Base-by-base conservation (phyloP, 306 rosid species). In the Oemleria cerasiformis region DNA sequence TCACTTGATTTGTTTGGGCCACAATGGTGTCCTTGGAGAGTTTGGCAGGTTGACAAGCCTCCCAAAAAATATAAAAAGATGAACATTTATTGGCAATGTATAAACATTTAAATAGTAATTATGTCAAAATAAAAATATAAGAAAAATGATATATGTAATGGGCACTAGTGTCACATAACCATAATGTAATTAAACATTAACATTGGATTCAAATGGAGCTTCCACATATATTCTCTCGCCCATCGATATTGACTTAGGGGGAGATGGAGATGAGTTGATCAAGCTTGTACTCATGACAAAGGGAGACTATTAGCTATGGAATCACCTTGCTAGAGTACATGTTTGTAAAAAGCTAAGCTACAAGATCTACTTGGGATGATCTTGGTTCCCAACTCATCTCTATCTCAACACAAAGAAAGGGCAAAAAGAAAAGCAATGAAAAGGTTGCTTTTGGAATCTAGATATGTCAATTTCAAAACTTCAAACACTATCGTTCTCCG, bases 271-370 rank as follows among this genome's bases (percentile, higher is more conserved):
- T 53, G 86, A 79, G 84, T 15, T 10, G 50, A 86, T 65, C 70
- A 84, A 87, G 78, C 60, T 60, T 43, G 69, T 78, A 88, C 86
- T 90, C 87, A 88, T 91, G 80, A 79, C 82, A 66, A 30, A 72
- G 43, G 86, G 78, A 87, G 97, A 87, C 84, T 82, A n/a, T n/a
- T n/a, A n/a, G n/a, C n/a, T n/a, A 73, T 81, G 77, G 84, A 86
- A 81, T 84, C 85, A 79, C 76, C 77, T 74, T 77, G 78, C 65
- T 72, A 82, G 89, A 88, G 87, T 78, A 71, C 78, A 80, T 89
- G 93, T 92, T 82, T 3, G 83, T 74, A 51, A 87, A 90, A 88
- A 87, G 89, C 83, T 77, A 53, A 67, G 82, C 86, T 83, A 73
- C 81, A 76, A 84, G 34, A 88, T 92, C 96, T 78, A 49, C 69